Base-by-base conservation (phyloP, 2,329 filamentous ascomycete species). In the Clarireedia monteithiana region DNA sequence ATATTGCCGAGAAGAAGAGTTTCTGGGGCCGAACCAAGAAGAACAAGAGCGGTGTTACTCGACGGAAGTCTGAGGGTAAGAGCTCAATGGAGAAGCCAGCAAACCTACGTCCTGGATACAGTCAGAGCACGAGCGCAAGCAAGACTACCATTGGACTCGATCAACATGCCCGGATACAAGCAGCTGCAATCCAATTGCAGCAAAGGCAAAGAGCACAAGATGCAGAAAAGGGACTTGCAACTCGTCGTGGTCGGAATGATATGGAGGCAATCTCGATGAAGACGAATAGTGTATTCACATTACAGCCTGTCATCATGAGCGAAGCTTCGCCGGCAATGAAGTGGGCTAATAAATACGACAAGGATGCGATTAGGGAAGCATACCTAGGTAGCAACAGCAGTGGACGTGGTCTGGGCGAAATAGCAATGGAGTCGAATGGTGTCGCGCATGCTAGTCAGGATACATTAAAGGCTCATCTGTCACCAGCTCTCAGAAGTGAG, bases 311-410 rank as follows among this genome's bases (percentile, higher is more conserved):
- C 53, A 86, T 97, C 59, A 78, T 91, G 66, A 90, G 79, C 53
- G 94, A 96, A 69, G 92, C 91, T 17, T 94, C 88, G 7, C 88
- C 91, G 24, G 94, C 94, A 1, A 86, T 99, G 85, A 95, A 96
- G 71, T 99, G 94, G 94, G 90, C 92, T 34, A 92, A 80, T 71
- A 91, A 91, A 66, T 97, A 96, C 69, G 94, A 97, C 72, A 95
- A 94, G 72, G 85, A 94, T 66, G 78, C 86, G 6, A 86, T 95
- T 60, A 85, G 91, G 53, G 84, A 89, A 61, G 84, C 89, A n/a
- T 97, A 97, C 71, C 77, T 97, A 51, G 82, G 83, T 47, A 85
- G 95, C 67, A 75, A 74, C 48, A 82, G 78, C 62, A 84, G 87
- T 44, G 91, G 91, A 23, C 87, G 82, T 57, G 89, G 89, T 12